Base-by-base conservation (phyloP, 2,329 filamentous ascomycete genomes). In the Colletotrichum chrysophilum region DNA sequence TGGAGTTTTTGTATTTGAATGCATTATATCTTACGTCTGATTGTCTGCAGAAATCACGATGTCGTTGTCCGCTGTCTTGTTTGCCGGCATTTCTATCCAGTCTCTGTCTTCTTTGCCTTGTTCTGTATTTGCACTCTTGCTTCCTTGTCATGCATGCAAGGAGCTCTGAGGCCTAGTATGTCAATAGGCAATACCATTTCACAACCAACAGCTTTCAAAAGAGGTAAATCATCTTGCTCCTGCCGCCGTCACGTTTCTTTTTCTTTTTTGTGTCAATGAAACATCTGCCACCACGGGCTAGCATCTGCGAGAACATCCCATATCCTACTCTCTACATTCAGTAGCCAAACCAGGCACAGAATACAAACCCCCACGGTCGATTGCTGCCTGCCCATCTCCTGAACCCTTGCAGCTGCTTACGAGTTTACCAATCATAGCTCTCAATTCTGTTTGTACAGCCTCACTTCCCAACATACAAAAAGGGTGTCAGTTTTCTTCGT, bases 1-100 rank as follows among this genome's bases (percentile, higher is more conserved):
- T 62, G 73, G 69, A 68, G 73, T 21, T 68, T 74, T 64, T 58
- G 38, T 16, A 28, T 43, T 26, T 55, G 9, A 55, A 55, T 66
- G 8, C 30, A 26, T 32, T 36, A 66, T 66, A 21, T 21, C 24
- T 0, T 21, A 52, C 4, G 43, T 21, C 43, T 52, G n/a, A 52
- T 52, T 52, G 43, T 52, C 4, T 52, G 43, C 6, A 21, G 16
- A 13, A 52, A 2, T 21, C 5, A 52, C 0, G 10, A 0, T 52
- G 43, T 13, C 10, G 5, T 52, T 2, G n/a, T 1, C 12, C n/a
- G 43, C 3, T 4, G 5, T 52, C 1, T 21, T 21, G 0, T 1
- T 52, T 52, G 43, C 5, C 12, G 10, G 0, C 1, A 7, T 52
- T 13, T 7, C n/a, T 52, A 10, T 13, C 43, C 18, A 48, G 43